Conservation (phyloP, 495 filamentous ascomycete species). For the Lepraria neglecta region DNA sequence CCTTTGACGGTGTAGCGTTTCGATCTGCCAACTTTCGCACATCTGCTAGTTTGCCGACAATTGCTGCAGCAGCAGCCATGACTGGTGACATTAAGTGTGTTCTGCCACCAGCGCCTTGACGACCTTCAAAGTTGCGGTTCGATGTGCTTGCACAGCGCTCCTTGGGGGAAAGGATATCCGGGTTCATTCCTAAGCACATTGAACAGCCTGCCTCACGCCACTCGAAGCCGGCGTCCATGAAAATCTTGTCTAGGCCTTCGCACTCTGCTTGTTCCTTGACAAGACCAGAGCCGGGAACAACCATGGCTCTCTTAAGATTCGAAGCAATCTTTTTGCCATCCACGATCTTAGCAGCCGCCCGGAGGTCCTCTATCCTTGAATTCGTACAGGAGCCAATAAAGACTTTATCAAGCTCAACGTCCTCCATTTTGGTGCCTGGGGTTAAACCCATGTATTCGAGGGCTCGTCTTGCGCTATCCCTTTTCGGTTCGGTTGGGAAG, state of each 20-base stretch:
- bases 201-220: conserved; percentile 97
- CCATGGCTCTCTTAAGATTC: conserved; percentile 89
- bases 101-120: conserved; percentile 86
- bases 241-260: conserved; percentile 90
- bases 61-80: conserved; percentile 88
- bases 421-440: conserved; percentile 80
- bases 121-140: conserved; percentile 96
- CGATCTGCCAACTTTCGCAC: conserved; percentile 68
- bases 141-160: conserved; percentile 93
- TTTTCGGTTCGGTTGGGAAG: conserved; percentile 70
- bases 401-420: conserved; percentile 85
- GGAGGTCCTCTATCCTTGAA: conserved; percentile 90
- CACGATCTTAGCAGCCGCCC: conserved; percentile 77
- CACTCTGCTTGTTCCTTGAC: conserved; percentile 89
- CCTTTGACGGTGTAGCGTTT: conserved; percentile 53
- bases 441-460: conserved; percentile 94
- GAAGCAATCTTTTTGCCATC: conserved; percentile 76
- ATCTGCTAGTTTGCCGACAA: conserved; percentile 85
- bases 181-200: conserved; percentile 99
- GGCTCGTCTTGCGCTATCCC: conserved; percentile 67
- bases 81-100: conserved; percentile 96
- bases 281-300: conserved; percentile 91
- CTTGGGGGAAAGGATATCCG: conserved; percentile 88
- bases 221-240: conserved; percentile 87
- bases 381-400: conserved; percentile 99